Evolutionary conservation across 371 early-diverging fungal genomes (phyloP), one percentile per base, ranked within the genome.

Genomic region (Apophysomyces elegans): DNA sequence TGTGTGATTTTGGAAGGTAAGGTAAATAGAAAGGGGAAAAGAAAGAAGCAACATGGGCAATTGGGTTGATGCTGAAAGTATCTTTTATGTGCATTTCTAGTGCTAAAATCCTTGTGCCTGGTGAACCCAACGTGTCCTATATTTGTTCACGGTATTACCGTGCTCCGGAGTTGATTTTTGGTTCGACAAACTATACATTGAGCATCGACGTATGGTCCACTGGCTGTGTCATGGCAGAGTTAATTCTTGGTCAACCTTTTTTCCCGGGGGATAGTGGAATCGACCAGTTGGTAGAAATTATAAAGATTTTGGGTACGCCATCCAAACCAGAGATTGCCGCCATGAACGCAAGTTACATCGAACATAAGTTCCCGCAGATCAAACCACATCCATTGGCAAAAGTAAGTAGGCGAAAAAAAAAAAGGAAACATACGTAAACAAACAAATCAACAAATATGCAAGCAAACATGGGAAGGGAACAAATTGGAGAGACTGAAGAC

Each of bases 181-280:
- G 96, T n/a, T 93, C 95, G 36, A 96, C 95, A 61, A 93, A 93
- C 78, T 99, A 99, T 79, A 93, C 92, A 35, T 85, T 91, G 58
- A 89, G 85, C 58, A 97, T 99, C 67, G 78, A 99, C 79, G 90
- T 99, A 41, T 99, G 99, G 99, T 98, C 99, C 12, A 88, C 96
- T 2, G 99, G 97, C 46, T 99, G 99, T 74, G 99, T 99, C 14
- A 96, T 99, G 93, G 97, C 97, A 9, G 99, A 99, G 83, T 80
- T 99, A 72, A 92, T 98, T 83, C 84, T 96, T 44, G 93, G 96
- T 21, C 94, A 93, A 78, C 99, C 99, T 7, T 83, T 99, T 57
- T 99, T 99, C 88, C 96, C 98, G 5, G 99, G 99, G 21, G 99
- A 99, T 74, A 96, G 96, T 66, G 98, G 99, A 58, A 98, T 99